Percentiles rank a stretch among this genome's conserved stretches.
Conservation (phyloP, 441 rosid genomes). For the Theobroma grandiflorum region DNA sequence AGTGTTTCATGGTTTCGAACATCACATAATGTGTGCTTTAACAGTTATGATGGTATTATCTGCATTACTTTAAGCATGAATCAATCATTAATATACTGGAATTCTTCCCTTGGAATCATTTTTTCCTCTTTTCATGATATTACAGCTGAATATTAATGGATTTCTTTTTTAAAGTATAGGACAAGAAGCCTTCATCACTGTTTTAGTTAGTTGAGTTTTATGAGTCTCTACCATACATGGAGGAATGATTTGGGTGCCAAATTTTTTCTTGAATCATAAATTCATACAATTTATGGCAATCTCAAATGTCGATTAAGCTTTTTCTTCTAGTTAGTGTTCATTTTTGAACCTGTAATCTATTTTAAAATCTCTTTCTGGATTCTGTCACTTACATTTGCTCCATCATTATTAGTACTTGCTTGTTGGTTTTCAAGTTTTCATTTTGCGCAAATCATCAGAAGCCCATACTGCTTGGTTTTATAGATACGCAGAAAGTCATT, state of each 20-base stretch:
- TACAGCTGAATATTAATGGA: neutral
- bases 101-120: neutral
- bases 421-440: conserved; percentile 3
- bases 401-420: neutral
- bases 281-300: neutral
- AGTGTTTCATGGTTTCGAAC: conserved; percentile 4
- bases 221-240: conserved; percentile 13
- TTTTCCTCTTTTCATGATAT: neutral
- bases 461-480: neutral
- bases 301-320: neutral
- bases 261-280: conserved; percentile 8
- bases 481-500: neutral
- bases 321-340: neutral
- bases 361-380: neutral
- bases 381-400: conserved; percentile 5
- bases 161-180: neutral
- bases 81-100: neutral
- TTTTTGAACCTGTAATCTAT: neutral
- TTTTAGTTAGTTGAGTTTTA: conserved; percentile 17
- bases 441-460: neutral
- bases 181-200: conserved; percentile 3
- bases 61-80: conserved; percentile 14
- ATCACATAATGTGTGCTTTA: neutral
- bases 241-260: conserved; percentile 17
- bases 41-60: neutral